phyloP scores from a whole-genome alignment of 75 land plant genomes.

The Pinus taeda region DNA sequence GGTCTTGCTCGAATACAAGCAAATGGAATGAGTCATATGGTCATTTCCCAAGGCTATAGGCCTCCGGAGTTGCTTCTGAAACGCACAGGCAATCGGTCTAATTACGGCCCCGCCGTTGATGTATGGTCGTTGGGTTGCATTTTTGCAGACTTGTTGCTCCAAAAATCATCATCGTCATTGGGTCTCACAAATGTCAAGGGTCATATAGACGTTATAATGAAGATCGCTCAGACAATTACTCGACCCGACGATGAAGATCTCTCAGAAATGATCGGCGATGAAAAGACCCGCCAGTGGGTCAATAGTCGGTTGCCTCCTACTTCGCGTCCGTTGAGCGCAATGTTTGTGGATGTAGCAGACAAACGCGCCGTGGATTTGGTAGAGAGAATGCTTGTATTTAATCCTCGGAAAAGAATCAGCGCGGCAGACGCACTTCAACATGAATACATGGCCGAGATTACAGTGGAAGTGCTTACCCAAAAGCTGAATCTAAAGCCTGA shows the following conservation, averaged over 20 bases:
- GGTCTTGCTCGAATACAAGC: background rate
- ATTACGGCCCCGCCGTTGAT: background rate
- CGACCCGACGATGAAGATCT: no score
- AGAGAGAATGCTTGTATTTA: slow-evolving; percentile 79
- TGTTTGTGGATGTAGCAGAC: slow-evolving; percentile 22
- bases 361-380: slow-evolving; percentile 69
- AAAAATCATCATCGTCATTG: no score
- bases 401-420: slow-evolving; percentile 70
- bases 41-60: background rate
- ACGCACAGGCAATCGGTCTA: no score
- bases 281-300: no score
- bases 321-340: no score
- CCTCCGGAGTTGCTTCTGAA: background rate
- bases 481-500: no score
- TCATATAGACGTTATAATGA: no score
- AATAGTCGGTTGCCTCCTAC: no score
- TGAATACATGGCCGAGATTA: slow-evolving; percentile 50
- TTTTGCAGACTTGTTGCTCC: background rate
- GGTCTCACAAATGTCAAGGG: no score
- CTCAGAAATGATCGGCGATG: no score
- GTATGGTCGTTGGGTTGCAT: background rate
- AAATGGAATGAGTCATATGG: background rate
- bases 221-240: no score
- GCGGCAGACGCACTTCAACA: slow-evolving; percentile 72
- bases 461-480: no score